These are phyloP conservation scores for Hypoxylon perforatum DNA, from an alignment of 495 filamentous ascomycete species.

Conservation along the genomic window DNA sequence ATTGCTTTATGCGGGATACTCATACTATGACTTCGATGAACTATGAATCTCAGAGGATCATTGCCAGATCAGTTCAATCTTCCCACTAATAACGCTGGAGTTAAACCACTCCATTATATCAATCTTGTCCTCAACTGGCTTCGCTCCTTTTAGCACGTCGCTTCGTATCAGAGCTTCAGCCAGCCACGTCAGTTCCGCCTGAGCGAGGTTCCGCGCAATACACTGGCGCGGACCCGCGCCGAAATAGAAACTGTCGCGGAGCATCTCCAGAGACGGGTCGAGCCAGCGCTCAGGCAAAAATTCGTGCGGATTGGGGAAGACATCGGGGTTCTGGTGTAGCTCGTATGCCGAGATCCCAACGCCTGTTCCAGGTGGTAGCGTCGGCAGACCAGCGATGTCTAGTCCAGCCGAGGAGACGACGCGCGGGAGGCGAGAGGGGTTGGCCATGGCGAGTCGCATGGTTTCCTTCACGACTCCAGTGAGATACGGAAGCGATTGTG, in stretches of 20 bases:
- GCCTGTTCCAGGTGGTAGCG: conserved; percentile 41
- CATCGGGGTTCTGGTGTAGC: conserved; percentile 53
- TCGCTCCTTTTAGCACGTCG: conserved; percentile 47
- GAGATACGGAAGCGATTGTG: conserved; percentile 58
- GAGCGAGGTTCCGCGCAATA: conserved; percentile 63
- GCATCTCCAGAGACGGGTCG: conserved; percentile 52
- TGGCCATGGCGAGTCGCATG: conserved; percentile 65
- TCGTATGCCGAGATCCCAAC: conserved; percentile 52
- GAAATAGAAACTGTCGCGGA: conserved; percentile 58
- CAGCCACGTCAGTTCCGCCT: conserved; percentile 51
- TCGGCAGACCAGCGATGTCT: conserved; percentile 33
- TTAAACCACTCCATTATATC: conserved; percentile 3
- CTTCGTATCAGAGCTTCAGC: conserved; percentile 50
- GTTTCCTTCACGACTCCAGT: conserved; percentile 66
- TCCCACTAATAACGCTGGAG: not conserved
- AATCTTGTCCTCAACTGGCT: not conserved
- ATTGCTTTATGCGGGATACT: no score
- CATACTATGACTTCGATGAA: no score
- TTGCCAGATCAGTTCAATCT: not conserved
- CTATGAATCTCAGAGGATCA: no score
- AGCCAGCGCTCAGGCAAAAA: conserved; percentile 59
- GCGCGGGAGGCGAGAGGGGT: conserved; percentile 58
- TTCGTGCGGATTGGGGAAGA: conserved; percentile 50
- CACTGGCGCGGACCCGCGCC: conserved; percentile 61
- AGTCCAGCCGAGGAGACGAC: conserved; percentile 56